A percentile compares a stretch with the other conserved stretches of the same genome.
Evolutionary conservation across 345 rosid genomes (phyloP).

Genomic region (Anacardium occidentale): DNA sequence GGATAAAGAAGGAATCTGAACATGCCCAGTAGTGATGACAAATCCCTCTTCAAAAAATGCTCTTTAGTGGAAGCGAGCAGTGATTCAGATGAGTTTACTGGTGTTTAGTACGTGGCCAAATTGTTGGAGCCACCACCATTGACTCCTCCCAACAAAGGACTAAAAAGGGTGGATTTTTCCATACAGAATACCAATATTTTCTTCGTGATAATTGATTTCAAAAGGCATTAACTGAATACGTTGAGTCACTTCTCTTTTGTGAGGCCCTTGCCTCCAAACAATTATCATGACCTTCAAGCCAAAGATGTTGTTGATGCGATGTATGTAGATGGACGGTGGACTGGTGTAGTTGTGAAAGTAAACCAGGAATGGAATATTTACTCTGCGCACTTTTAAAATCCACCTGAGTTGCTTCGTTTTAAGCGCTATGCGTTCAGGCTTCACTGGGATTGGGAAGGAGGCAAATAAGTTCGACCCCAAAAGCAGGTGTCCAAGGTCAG

Average conservation of each 20-base stretch:
- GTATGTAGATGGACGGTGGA: constrained; percentile 30
- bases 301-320: constrained; percentile 25
- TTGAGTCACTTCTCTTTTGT: constrained; percentile 3
- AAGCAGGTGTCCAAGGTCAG: too few relatives aligned
- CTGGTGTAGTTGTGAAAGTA: constrained; percentile 18
- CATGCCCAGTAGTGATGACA: too few relatives aligned
- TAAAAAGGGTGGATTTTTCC: neutral
- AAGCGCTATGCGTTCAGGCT: constrained; percentile 14
- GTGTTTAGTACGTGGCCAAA: constrained; percentile 1
- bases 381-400: constrained; percentile 17
- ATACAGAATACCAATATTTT: constrained; percentile 8
- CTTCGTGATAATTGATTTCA: neutral
- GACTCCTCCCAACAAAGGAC: neutral
- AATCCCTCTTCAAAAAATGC: neutral
- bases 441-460: constrained; percentile 22
- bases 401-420: constrained; percentile 19
- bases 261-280: constrained; percentile 17
- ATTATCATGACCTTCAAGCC: constrained; percentile 10
- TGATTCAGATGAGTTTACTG: neutral
- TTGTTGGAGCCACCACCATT: neutral
- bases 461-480: constrained; percentile 19
- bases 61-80: constrained; percentile 12
- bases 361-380: neutral
- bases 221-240: neutral
- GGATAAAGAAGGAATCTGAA: too few relatives aligned